These are phyloP conservation scores for Chionographis japonica DNA, from an alignment of 106 monocot species.

Conservation along the genomic window DNA sequence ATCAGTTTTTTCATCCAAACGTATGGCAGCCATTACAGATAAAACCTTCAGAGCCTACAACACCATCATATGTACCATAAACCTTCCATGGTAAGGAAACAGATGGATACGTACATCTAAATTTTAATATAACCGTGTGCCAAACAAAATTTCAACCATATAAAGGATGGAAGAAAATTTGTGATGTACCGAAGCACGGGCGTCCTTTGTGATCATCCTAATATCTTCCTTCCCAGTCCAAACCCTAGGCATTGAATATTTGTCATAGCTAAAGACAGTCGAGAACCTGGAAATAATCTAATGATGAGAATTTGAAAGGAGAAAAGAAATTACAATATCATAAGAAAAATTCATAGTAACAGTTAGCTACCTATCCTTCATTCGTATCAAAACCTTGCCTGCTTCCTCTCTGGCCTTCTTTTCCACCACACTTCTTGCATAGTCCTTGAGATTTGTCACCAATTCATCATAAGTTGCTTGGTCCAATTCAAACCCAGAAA, in stretches of 20 bases:
- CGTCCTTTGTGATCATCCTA: slow-evolving; percentile 46
- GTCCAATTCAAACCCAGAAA: slow-evolving; percentile 68
- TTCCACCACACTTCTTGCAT: slow-evolving; percentile 55
- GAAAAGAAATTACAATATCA: neutral
- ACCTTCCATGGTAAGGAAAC: too few relatives aligned
- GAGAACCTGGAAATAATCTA: slow-evolving; percentile 48
- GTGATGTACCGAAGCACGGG: slow-evolving; percentile 44
- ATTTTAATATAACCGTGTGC: neutral
- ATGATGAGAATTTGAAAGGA: neutral
- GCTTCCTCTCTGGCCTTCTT: slow-evolving; percentile 68
- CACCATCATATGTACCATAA: slow-evolving; percentile 2
- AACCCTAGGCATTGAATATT: slow-evolving; percentile 78
- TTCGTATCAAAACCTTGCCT: slow-evolving; percentile 56
- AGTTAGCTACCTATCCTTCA: slow-evolving; percentile 73
- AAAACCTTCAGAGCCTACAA: slow-evolving; percentile 62
- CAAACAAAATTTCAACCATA: neutral
- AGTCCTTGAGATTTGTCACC: slow-evolving; percentile 36
- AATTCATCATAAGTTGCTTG: slow-evolving; percentile 28
- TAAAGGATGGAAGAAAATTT: neutral
- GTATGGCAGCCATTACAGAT: slow-evolving; percentile 52
- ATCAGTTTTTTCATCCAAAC: slow-evolving; percentile 58
- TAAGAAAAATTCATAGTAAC: neutral
- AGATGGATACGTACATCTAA: neutral
- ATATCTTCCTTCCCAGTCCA: slow-evolving; percentile 87
- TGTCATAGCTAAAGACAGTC: slow-evolving; percentile 64